Conservation (phyloP, 2,329 filamentous ascomycete genomes). For the Ophiocordyceps camponoti-floridani region DNA sequence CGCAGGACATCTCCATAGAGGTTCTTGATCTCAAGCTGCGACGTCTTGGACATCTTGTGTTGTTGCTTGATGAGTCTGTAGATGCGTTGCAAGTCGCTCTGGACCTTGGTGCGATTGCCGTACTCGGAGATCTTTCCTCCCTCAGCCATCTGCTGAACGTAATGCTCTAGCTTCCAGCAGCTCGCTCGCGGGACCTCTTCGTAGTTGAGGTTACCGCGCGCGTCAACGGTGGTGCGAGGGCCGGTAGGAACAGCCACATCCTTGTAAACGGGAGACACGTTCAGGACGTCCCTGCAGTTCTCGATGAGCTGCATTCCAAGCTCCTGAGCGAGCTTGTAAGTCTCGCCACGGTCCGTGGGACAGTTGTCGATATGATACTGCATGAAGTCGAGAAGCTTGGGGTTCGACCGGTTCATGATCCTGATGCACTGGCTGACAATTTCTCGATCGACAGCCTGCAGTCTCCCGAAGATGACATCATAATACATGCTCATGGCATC, state of each 20-base stretch:
- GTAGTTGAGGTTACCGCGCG: conserved; percentile 82
- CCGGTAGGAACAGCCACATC: conserved; percentile 86
- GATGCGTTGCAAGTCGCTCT: conserved; percentile 83
- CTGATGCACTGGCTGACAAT: conserved; percentile 97
- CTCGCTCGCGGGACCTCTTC: conserved; percentile 72
- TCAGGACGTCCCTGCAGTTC: conserved; percentile 87
- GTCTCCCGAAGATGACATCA: conserved; percentile 92
- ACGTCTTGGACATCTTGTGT: conserved; percentile 91
- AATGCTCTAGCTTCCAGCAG: conserved; percentile 93
- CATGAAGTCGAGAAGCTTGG: conserved; percentile 93
- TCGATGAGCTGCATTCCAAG: conserved; percentile 86
- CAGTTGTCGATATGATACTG: conserved; percentile 99
- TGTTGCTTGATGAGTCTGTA: conserved; percentile 98
- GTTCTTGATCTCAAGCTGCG: conserved; percentile 89
- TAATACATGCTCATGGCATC: conserved; percentile 98
- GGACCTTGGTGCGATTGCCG: conserved; percentile 93
- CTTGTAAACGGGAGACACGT: conserved; percentile 78
- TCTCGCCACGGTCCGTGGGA: conserved; percentile 89
- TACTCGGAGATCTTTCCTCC: conserved; percentile 98
- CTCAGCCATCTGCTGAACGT: conserved; percentile 95
- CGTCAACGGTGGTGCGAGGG: conserved; percentile 81
- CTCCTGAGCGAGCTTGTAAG: conserved; percentile 92
- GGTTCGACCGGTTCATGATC: conserved; percentile 98
- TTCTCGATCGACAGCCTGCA: conserved; percentile 86
- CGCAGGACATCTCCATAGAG: conserved; percentile 89